Evolutionary conservation across 768 basidiomycete genomes (phyloP).

Genomic region (Tricholoma furcatifolium): DNA sequence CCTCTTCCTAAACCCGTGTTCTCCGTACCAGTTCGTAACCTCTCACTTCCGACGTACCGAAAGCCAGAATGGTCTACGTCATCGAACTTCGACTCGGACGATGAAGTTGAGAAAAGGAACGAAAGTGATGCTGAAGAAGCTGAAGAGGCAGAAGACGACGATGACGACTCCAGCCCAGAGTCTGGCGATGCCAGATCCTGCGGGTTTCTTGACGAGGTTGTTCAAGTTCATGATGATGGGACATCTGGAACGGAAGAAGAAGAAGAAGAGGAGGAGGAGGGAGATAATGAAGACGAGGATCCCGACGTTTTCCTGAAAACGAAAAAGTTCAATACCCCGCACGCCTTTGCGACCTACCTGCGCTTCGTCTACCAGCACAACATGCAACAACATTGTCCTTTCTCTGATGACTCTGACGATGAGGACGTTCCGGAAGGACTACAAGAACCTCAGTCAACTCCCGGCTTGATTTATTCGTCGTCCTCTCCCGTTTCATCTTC

Average conservation of each 20-base stretch:
- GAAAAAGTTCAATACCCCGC: constrained; percentile 15
- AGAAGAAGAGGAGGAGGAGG: constrained; percentile 20
- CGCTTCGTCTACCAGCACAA: constrained; percentile 15
- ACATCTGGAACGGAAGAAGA: constrained; percentile 10
- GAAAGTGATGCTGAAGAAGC: constrained; percentile 5
- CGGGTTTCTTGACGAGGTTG: constrained; percentile 14
- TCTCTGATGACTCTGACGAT: constrained; percentile 8
- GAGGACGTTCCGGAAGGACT: constrained; percentile 5
- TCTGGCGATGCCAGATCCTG: constrained; percentile 17
- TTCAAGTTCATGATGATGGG: constrained; percentile 19
- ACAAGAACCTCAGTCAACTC: constrained; percentile 6
- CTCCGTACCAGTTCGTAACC: constrained; percentile 16
- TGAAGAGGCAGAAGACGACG: constrained; percentile 18
- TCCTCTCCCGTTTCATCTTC: constrained; percentile 14
- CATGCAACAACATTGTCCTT: constrained; percentile 14
- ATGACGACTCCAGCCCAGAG: constrained; percentile 22
- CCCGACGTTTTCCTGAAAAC: constrained; percentile 7
- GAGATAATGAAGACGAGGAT: constrained; percentile 23
- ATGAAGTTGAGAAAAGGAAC: constrained; percentile 15
- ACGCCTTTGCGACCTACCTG: constrained; percentile 19
- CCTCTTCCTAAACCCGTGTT: constrained; percentile 20
- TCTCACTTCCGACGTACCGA: constrained; percentile 5
- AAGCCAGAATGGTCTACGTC: neutral
- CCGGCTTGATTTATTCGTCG: constrained; percentile 5
- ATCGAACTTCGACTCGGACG: neutral